Evolutionary conservation across 164 flowering plant genomes (phyloP), one percentile per base, ranked within the genome.

Genomic region (Stephania cephalantha): DNA sequence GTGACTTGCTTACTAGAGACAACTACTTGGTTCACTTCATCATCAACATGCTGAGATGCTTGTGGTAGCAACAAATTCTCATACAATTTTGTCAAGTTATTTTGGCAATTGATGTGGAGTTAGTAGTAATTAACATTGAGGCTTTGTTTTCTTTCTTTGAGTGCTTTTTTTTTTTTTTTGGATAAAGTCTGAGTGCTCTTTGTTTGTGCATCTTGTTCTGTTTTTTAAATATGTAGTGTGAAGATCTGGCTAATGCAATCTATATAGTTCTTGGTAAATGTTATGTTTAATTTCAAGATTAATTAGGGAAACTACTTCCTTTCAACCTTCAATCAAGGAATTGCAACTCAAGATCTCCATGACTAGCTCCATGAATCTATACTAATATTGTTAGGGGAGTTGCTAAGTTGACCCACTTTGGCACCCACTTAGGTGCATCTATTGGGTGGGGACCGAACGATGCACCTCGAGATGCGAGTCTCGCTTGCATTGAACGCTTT

Each of bases 11-110:
- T 5, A 76, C 79, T 46, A 72, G 52, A 5, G 87, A 86, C 20
- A 88, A 88, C 73, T 82, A 85, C 53, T 75, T 90, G 13, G 85
- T 88, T 77, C 86, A 85, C 81, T 86, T 88, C 72, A 75, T 90
- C 72, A 78, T 88, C 75, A 85, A 80, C 77, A 64, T 87, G 67
- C 76, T 90, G 81, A 83, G 90, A 75, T 90, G 94, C 52, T 83
- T 88, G 71, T 88, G 89, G 85, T 88, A 81, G 81, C 45, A n/a
- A 15, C 20, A 15, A 18, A 58, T 55, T 55, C 12, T 2, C 8
- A 55, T 5, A 55, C 61, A 7, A 55, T 17, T 12, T 48, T 35
- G 15, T 50, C 55, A 7, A 50, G 12, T 50, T 8, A 50, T 48
- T 48, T 11, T 10, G 53, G 9, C 53, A 50, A 50, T 50, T 50